Percentiles rank a stretch among this genome's conserved stretches.
phyloP scores from a whole-genome alignment of 2,329 filamentous ascomycete genomes.

The Colletotrichum neosansevieriae region DNA sequence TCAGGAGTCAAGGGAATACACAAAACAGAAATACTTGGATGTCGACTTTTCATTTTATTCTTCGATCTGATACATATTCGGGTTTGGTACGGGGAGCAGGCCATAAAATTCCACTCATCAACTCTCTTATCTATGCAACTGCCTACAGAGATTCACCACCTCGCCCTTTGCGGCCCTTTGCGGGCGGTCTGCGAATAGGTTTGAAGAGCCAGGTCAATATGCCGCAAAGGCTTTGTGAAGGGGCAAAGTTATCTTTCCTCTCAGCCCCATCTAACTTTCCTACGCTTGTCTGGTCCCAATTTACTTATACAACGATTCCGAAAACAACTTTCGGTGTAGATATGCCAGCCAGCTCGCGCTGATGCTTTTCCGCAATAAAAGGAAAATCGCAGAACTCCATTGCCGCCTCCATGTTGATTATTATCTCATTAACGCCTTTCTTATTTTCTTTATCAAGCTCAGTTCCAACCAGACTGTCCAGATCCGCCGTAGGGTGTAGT shows the following conservation, averaged over 20 bases:
- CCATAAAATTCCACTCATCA: background rate
- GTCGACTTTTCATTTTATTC: background rate
- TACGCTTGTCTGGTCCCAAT: background rate
- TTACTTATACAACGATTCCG: conserved; percentile 11
- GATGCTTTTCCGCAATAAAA: conserved; percentile 8
- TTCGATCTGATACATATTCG: background rate
- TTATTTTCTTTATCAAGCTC: conserved; percentile 37
- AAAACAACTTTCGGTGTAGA: background rate
- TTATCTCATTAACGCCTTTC: conserved; percentile 35
- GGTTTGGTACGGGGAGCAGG: background rate
- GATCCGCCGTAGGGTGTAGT: conserved; percentile 62
- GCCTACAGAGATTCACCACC: no score
- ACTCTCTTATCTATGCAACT: background rate
- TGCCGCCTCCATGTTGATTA: conserved; percentile 28
- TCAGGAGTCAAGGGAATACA: conserved; percentile 34
- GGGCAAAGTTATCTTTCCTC: no score
- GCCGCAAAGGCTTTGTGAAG: background rate
- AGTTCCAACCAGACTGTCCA: conserved; percentile 64
- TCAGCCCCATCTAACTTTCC: background rate
- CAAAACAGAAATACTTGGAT: background rate
- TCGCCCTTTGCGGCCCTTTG: background rate
- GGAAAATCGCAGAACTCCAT: conserved; percentile 32
- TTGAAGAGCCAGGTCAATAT: background rate
- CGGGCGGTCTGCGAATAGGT: background rate
- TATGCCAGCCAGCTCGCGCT: conserved; percentile 6